phyloP scores from a whole-genome alignment of 2,329 filamentous ascomycete genomes.

The Colletotrichum falcatum region DNA sequence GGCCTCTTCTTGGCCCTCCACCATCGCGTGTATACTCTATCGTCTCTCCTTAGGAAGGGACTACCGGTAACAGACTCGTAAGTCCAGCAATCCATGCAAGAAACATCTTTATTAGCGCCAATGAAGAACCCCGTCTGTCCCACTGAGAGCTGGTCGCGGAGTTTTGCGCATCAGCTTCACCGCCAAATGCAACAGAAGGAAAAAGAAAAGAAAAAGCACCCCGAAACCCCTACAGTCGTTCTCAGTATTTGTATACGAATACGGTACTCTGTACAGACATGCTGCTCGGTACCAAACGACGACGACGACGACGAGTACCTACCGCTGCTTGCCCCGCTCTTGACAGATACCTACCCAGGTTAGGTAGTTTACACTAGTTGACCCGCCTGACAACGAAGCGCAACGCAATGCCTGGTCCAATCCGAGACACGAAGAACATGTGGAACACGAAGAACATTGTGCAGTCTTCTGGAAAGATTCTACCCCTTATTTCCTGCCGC shows the following conservation, averaged over 20 bases:
- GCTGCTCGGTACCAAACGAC: neutral
- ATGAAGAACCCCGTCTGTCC: neutral
- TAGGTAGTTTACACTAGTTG: too few species aligned
- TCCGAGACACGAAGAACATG: slow-evolving; percentile 36
- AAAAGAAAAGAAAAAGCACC: neutral
- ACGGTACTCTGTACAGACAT: neutral
- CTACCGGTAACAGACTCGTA: slow-evolving; percentile 24
- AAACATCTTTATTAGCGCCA: slow-evolving; percentile 18
- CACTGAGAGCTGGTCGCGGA: neutral
- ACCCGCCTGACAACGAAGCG: slow-evolving; percentile 21
- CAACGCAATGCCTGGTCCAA: slow-evolving; percentile 25
- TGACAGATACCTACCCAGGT: neutral
- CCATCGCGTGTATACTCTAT: neutral
- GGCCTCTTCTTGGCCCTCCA: neutral
- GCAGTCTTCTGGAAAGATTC: slow-evolving; percentile 38
- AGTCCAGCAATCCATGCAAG: slow-evolving; percentile 22
- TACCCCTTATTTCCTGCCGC: slow-evolving; percentile 33
- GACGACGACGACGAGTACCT: neutral
- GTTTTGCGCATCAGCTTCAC: slow-evolving; percentile 1
- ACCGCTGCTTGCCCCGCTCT: slow-evolving; percentile 19
- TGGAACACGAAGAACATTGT: slow-evolving; percentile 26
- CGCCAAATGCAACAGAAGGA: neutral
- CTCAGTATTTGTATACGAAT: too few species aligned
- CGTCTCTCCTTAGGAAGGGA: slow-evolving; percentile 9
- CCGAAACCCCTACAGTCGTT: neutral